Conservation (phyloP, 2,329 filamentous ascomycete genomes). For the Ophiosphaerella narmari region DNA sequence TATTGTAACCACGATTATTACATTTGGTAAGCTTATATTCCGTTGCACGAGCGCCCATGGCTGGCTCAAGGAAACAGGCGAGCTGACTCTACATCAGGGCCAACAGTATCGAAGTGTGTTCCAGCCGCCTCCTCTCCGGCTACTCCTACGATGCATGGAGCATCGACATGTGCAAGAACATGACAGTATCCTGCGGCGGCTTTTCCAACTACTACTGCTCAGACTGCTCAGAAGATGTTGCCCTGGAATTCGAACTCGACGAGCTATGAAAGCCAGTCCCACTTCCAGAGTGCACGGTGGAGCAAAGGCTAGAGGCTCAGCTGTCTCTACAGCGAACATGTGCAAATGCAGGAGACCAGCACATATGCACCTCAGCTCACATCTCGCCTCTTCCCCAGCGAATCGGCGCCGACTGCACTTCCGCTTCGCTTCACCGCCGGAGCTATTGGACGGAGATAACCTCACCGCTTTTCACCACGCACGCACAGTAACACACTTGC, state of each 20-base stretch:
- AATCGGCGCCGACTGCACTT: constrained; percentile 2
- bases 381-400: not conserved
- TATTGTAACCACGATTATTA: constrained; percentile 56
- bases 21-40: constrained; percentile 43
- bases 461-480: constrained; percentile 14
- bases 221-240: constrained; percentile 51
- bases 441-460: not conserved
- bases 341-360: constrained; percentile 9
- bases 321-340: not conserved
- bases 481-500: not conserved
- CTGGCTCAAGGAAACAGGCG: not conserved
- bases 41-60: too few species aligned
- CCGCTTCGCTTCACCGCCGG: not conserved
- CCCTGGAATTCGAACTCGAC: constrained; percentile 50
- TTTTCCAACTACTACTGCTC: constrained; percentile 52
- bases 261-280: constrained; percentile 36
- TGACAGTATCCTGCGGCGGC: constrained; percentile 47
- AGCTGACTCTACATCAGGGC: constrained; percentile 27
- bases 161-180: constrained; percentile 54
- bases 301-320: not conserved
- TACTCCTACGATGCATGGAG: constrained; percentile 56
- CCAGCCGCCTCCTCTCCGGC: constrained; percentile 50
- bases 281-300: not conserved
- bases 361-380: constrained; percentile 12
- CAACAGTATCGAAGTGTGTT: constrained; percentile 53